A percentile compares a stretch with the other conserved stretches of the same genome.
Conservation (phyloP, 352 stramenopile genomes). For the Salisapilia sapeloensis region DNA sequence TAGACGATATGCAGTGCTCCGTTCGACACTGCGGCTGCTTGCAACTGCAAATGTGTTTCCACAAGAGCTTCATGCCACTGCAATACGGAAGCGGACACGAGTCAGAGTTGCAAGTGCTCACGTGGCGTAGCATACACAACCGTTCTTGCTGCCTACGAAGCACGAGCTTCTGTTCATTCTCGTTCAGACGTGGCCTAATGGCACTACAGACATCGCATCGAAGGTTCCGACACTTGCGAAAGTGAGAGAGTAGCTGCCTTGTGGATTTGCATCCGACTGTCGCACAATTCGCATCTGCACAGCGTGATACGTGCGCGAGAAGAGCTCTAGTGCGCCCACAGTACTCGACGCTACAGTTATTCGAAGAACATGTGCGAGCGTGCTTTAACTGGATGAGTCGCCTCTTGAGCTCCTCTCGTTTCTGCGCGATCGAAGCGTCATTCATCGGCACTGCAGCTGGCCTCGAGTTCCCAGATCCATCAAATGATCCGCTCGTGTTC, state of each 20-base stretch:
- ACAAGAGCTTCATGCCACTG: conserved; percentile 76
- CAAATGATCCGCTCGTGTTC: conserved; percentile 2
- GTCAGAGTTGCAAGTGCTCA: conserved; percentile 47
- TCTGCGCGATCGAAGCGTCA: conserved; percentile 68
- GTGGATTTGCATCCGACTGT: conserved; percentile 81
- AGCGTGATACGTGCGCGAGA: conserved; percentile 65
- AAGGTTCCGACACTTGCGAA: conserved; percentile 76
- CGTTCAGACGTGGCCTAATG: conserved; percentile 78
- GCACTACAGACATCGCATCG: conserved; percentile 78
- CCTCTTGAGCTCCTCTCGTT: conserved; percentile 70
- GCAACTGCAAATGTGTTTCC: conserved; percentile 85
- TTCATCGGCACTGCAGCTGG: conserved; percentile 30
- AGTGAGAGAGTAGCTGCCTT: conserved; percentile 71
- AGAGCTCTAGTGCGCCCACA: conserved; percentile 68
- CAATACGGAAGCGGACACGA: conserved; percentile 74
- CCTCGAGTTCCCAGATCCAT: background rate
- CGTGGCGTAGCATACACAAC: conserved; percentile 76
- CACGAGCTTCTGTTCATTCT: conserved; percentile 72
- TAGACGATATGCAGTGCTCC: conserved; percentile 77
- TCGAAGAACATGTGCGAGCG: conserved; percentile 56
- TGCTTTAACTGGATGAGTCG: conserved; percentile 79
- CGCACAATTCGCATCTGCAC: conserved; percentile 69
- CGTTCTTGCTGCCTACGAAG: conserved; percentile 72
- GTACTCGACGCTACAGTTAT: conserved; percentile 64
- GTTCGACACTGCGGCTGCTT: conserved; percentile 76